These are phyloP conservation scores for Lasiodiplodia gonubiensis DNA, from an alignment of 2,329 filamentous ascomycete species.

Conservation along the genomic window DNA sequence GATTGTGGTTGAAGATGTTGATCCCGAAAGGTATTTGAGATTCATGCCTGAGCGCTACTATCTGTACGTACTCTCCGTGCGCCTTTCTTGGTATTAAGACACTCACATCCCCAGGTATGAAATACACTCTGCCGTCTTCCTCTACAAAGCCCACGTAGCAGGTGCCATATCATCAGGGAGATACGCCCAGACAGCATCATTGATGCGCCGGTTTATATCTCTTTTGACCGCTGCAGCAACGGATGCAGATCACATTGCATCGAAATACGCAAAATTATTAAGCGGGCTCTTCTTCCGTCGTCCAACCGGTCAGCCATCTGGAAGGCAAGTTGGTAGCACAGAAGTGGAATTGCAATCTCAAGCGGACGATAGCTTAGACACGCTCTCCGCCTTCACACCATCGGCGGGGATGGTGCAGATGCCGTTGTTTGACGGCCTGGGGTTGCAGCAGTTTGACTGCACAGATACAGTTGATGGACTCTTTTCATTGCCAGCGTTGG, in stretches of 20 bases:
- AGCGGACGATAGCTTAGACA: neutral
- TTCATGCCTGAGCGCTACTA: constrained; percentile 27
- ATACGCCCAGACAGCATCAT: neutral
- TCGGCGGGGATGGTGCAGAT: neutral
- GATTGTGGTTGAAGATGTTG: constrained; percentile 24
- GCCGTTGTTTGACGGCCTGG: neutral
- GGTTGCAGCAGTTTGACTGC: neutral
- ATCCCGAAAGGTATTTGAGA: constrained; percentile 23
- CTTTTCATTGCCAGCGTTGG: neutral
- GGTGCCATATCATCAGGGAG: constrained; percentile 18
- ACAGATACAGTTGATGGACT: neutral
- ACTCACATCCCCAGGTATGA: neutral
- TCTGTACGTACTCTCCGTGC: constrained; percentile 10
- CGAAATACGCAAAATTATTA: neutral
- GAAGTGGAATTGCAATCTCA: neutral
- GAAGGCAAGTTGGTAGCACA: neutral
- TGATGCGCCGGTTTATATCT: neutral
- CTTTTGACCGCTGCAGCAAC: neutral
- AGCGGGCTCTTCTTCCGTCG: neutral
- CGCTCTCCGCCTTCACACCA: neutral
- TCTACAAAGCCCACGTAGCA: constrained; percentile 26
- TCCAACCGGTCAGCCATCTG: neutral
- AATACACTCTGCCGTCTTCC: constrained; percentile 28
- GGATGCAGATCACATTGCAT: neutral
- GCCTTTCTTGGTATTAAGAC: no score